Evolutionary conservation across 2,329 filamentous ascomycete genomes (phyloP), one percentile per base, ranked within the genome.

Genomic region (Fusarium fujikuroi): DNA sequence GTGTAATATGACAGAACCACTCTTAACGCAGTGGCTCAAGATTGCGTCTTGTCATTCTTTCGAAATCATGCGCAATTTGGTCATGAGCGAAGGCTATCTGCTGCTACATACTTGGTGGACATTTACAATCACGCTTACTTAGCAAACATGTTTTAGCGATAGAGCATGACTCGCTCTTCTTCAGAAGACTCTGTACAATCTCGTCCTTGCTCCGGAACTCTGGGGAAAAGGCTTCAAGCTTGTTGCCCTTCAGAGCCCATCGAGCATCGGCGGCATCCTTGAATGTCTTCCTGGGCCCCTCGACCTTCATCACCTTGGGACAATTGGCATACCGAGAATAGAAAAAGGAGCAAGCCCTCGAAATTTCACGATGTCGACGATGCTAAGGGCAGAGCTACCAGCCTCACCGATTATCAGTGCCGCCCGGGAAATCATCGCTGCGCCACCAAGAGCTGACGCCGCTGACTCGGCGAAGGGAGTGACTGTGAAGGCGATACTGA

Each of bases 311-410:
- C 2, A 63, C 67, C 0, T 30, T 59, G 0, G 60, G 66, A 1
- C 75, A 9, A 68, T 60, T 8, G 77, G 23, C 67, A 75, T 65
- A 21, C 74, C 73, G 1, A 79, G 39, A 12, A 80, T 77, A 1
- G 72, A 75, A 71, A 80, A 78, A 2, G 75, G 77, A 2, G 79
- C 79, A 8, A 69, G 76, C 7, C 39, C 32, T 5, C 76, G 76
- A 54, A 79, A 69, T 1, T 75, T 43, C 4, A 79, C 62, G 14
- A 80, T 75, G 1, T 76, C 74, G 2, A 68, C 66, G 16, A 79
- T 77, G 14, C 66, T 66, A 28, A 80, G 34, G 1, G 66, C 78
- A 6, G 62, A 52, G 47, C 75, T 76, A 2, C 75, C 79, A 2
- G 65, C 73, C 43, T 75, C 72, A 4, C 68, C 72, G 16, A 75